These are phyloP conservation scores for Eleusine coracana DNA, from an alignment of 176 grass and related monocot genomes.

Conservation along the genomic window DNA sequence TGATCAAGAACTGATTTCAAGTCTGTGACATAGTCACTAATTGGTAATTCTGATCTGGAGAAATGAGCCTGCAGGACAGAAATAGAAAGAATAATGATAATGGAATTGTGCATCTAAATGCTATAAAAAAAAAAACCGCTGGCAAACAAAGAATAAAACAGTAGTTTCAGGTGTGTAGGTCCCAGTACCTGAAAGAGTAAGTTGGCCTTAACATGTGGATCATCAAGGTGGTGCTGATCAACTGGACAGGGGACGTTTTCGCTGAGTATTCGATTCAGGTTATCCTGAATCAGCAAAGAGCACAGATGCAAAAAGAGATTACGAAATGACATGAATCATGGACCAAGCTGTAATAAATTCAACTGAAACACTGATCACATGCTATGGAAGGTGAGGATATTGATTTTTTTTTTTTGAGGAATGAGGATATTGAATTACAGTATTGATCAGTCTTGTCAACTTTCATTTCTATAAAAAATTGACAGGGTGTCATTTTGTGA, in stretches of 20 bases:
- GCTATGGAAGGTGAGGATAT: constrained; percentile 1
- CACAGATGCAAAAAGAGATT: constrained; percentile 35
- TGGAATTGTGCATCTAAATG: constrained; percentile 26
- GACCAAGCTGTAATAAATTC: constrained; percentile 3
- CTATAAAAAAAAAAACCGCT: constrained; percentile 8
- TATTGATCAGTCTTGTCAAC: not conserved
- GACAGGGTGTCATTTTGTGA: constrained; percentile 19
- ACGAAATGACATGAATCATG: constrained; percentile 17
- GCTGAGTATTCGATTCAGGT: constrained; percentile 76
- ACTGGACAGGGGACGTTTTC: constrained; percentile 74
- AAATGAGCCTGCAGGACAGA: constrained; percentile 83
- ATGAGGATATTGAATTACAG: too few relatives aligned
- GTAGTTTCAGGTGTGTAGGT: constrained; percentile 28
- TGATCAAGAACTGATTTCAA: constrained; percentile 99
- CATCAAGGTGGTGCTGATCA: constrained; percentile 86
- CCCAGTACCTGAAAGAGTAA: constrained; percentile 87
- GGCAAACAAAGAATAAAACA: constrained; percentile 4
- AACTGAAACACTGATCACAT: constrained; percentile 11
- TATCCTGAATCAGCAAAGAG: constrained; percentile 70
- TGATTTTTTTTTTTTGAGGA: not conserved
- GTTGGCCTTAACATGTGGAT: constrained; percentile 99
- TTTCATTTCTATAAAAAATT: constrained; percentile 8
- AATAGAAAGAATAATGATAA: constrained; percentile 16
- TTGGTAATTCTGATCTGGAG: constrained; percentile 82
- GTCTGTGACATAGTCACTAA: constrained; percentile 88